Conservation (phyloP, 1,284 basidiomycete species). For the Rhodotorula sp. region DNA sequence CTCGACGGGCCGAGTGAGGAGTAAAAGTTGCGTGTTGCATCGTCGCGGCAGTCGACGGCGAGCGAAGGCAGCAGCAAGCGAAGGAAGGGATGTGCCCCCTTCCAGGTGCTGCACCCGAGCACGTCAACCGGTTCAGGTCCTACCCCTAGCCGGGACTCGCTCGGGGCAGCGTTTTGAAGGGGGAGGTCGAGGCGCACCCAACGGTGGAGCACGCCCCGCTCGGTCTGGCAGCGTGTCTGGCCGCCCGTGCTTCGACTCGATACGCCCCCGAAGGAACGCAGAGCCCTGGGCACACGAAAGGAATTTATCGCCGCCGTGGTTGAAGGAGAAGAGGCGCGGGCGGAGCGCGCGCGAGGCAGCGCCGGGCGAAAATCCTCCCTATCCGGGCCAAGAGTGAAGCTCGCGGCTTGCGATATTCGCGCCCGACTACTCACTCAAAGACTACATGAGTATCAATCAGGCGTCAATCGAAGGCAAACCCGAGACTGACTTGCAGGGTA, state of each 20-base stretch:
- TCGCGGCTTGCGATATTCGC: no score
- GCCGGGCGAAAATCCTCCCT: not conserved
- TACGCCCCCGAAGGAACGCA: conserved; percentile 3
- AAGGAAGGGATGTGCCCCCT: conserved; percentile 10
- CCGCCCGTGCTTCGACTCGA: conserved; percentile 5
- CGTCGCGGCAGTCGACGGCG: not conserved
- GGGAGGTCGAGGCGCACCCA: not conserved
- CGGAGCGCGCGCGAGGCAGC: not conserved
- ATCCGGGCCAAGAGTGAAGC: no score
- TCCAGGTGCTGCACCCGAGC: conserved; percentile 32
- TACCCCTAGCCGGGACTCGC: conserved; percentile 31
- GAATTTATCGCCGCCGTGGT: conserved; percentile 27
- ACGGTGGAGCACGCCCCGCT: not conserved
- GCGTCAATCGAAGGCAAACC: no score
- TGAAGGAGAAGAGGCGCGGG: not conserved
- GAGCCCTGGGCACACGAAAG: conserved; percentile 1
- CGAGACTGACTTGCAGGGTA: no score
- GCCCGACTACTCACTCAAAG: no score
- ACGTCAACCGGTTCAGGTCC: conserved; percentile 35
- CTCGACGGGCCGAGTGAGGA: not conserved
- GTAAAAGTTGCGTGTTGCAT: not conserved
- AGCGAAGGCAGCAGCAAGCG: not conserved
- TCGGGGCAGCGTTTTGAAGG: conserved; percentile 30
- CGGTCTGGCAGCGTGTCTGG: conserved; percentile 31
- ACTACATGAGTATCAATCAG: no score